Evolutionary conservation across 331 rosid genomes (phyloP), one percentile per base, ranked within the genome.

Genomic region (Arachis monticola): DNA sequence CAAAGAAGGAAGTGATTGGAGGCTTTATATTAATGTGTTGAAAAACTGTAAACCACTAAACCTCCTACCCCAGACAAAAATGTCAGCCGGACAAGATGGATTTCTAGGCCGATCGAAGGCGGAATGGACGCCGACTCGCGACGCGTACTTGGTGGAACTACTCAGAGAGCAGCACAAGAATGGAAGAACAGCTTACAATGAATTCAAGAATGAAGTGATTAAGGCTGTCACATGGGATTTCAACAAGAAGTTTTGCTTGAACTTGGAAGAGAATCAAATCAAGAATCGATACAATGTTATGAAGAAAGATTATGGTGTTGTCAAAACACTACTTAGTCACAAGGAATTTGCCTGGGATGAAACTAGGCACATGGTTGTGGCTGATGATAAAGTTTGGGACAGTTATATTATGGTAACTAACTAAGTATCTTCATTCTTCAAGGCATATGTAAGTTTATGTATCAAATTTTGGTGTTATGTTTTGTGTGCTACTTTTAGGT

Each of bases 111-210:
- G 84, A 17, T 64, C 84, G 22, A 84, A 83, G 82, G 84, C 82
- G 22, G 79, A 74, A 67, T 77, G 85, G 83, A 77, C 79, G 5
- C 74, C 81, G 10, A 41, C 83, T 31, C 83, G 88, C n/a, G 87
- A 83, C 44, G 77, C 79, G n/a, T 62, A 73, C 74, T 51, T 83
- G 72, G 80, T 80, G 10, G 80, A 83, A 31, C 80, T 80, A 50
- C 71, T 83, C 22, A 72, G 62, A 10, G 68, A 76, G 45, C 84
- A 77, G 13, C 84, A 83, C 77, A 79, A 75, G 64, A 60, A 45
- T 53, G 87, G 87, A 72, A 83, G 81, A 72, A 83, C 83, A 35
- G 83, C 83, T 55, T 83, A 79, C 77, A 83, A 83, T 71, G 87
- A 83, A 12, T 83, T 65, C 62, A 83, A 79, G 46, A 83, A 72